Evolutionary conservation across 2,329 filamentous ascomycete genomes (phyloP).

Genomic region (Alternaria triticina): DNA sequence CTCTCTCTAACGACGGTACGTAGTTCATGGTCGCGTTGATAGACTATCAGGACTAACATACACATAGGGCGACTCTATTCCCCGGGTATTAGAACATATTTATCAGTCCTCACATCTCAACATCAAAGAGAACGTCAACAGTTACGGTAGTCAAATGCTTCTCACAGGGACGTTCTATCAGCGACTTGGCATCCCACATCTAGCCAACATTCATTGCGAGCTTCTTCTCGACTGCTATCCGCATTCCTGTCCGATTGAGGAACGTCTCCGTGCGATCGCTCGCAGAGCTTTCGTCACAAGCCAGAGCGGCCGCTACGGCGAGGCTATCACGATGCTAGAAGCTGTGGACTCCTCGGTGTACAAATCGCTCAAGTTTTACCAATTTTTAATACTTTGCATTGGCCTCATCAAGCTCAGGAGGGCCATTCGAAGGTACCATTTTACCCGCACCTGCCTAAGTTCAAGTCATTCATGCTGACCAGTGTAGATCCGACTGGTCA

Average conservation of each 20-base stretch:
- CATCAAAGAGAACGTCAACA: slow-evolving; percentile 75
- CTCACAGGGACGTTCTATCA: slow-evolving; percentile 77
- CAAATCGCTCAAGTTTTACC: slow-evolving; percentile 77
- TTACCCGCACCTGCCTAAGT: background rate
- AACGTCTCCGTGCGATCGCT: slow-evolving; percentile 76
- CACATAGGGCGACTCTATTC: slow-evolving; percentile 61
- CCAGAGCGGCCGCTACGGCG: slow-evolving; percentile 72
- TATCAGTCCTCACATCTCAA: slow-evolving; percentile 84
- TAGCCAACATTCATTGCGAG: slow-evolving; percentile 70
- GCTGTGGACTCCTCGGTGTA: slow-evolving; percentile 66
- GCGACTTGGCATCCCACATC: slow-evolving; percentile 68
- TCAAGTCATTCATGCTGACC: slow-evolving; percentile 16
- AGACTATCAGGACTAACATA: background rate
- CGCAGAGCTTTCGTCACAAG: slow-evolving; percentile 71
- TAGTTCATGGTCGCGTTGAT: background rate
- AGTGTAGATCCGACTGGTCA: slow-evolving; percentile 58
- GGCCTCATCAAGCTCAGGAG: slow-evolving; percentile 70
- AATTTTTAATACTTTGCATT: slow-evolving; percentile 72
- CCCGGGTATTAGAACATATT: slow-evolving; percentile 74
- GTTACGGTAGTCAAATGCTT: slow-evolving; percentile 76
- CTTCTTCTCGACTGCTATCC: slow-evolving; percentile 77
- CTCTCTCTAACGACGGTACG: slow-evolving; percentile 75
- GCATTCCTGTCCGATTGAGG: slow-evolving; percentile 71
- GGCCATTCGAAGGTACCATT: slow-evolving; percentile 61
- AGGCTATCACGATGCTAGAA: slow-evolving; percentile 68